Conservation (phyloP, 306 rosid species). For the Lathyrus aphaca region DNA sequence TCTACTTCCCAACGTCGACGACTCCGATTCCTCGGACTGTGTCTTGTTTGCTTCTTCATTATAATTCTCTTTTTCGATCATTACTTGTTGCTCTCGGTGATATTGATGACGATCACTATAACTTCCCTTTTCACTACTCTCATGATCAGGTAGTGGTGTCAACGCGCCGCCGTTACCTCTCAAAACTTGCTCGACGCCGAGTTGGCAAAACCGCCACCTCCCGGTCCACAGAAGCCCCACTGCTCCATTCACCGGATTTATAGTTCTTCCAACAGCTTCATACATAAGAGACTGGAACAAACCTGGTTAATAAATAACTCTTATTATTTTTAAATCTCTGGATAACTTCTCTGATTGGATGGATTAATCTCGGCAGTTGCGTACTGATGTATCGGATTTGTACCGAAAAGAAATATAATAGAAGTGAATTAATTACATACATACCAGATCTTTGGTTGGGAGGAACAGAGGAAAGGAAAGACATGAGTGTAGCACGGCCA, state of each 20-base stretch:
- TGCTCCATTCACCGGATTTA: slow-evolving; percentile 83
- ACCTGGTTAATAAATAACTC: slow-evolving; percentile 36
- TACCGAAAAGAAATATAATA: too few species aligned
- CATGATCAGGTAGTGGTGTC: slow-evolving; percentile 13
- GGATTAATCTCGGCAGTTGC: too few species aligned
- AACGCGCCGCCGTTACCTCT: slow-evolving; percentile 41
- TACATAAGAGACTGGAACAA: slow-evolving; percentile 79
- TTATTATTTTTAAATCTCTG: too few species aligned
- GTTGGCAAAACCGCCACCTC: slow-evolving; percentile 79
- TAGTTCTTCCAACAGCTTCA: slow-evolving; percentile 84
- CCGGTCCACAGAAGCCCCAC: slow-evolving; percentile 76
- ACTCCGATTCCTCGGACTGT: slow-evolving; percentile 35
- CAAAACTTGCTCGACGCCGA: slow-evolving; percentile 66
- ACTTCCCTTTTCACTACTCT: neutral
- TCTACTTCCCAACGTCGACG: slow-evolving; percentile 45
- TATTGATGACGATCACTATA: neutral
- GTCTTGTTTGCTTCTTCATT: neutral
- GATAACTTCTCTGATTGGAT: too few species aligned
- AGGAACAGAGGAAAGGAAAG: slow-evolving; percentile 65
- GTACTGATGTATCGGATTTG: too few species aligned
- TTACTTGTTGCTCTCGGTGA: neutral
- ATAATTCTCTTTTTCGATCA: neutral
- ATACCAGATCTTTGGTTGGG: slow-evolving; percentile 57
- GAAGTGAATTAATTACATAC: too few species aligned
- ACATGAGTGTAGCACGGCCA: slow-evolving; percentile 81